These are phyloP conservation scores for Conringia planisiliqua DNA, from an alignment of 345 rosid genomes.

Conservation along the genomic window DNA sequence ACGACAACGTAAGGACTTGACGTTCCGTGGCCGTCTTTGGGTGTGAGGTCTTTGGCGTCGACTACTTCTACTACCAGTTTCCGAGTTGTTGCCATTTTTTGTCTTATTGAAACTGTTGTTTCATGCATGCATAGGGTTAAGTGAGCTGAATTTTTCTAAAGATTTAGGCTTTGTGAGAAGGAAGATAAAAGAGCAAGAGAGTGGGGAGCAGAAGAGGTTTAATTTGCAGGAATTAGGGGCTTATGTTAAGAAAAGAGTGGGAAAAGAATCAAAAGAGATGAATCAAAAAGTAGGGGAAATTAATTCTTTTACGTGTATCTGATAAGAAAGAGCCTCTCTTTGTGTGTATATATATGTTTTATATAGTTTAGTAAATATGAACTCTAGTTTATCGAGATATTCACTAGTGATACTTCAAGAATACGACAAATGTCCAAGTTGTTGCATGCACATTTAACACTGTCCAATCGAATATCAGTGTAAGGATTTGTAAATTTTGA, in stretches of 20 bases:
- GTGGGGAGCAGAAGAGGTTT: constrained; percentile 1
- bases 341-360: neutral
- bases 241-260: constrained; percentile 26
- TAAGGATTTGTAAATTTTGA: neutral
- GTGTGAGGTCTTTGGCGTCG: constrained; percentile 61
- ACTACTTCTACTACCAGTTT: constrained; percentile 80
- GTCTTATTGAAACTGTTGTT: constrained; percentile 12
- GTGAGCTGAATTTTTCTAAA: neutral
- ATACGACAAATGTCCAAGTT: constrained; percentile 3
- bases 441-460: constrained; percentile 11
- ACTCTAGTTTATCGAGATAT: neutral
- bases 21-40: constrained; percentile 82
- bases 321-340: constrained; percentile 10
- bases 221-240: constrained; percentile 14
- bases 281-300: constrained; percentile 16
- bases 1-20: constrained; percentile 84
- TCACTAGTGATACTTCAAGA: neutral
- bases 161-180: constrained; percentile 7
- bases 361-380: neutral
- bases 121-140: constrained; percentile 15
- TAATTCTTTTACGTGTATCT: constrained; percentile 17
- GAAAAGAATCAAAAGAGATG: constrained; percentile 14
- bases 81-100: constrained; percentile 40
- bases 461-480: neutral
- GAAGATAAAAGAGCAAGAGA: neutral